Evolutionary conservation across 352 stramenopile species (phyloP).

Genomic region (Globisporangium orthogonon): DNA sequence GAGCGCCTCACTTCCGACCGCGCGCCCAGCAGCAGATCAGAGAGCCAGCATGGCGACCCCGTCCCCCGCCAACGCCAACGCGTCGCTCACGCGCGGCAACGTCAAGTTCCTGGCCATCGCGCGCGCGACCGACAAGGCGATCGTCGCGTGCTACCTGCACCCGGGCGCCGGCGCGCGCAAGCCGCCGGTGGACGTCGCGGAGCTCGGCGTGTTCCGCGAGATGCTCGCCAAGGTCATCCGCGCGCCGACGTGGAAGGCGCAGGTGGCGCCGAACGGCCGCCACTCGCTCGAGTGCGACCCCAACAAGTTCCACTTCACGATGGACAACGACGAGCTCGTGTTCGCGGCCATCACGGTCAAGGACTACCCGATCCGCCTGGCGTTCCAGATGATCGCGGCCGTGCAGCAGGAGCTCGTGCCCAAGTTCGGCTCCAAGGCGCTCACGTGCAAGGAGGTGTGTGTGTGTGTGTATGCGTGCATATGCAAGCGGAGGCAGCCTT

Average conservation of each 20-base stretch:
- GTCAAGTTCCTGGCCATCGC: slow-evolving; percentile 83
- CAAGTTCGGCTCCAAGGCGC: slow-evolving; percentile 66
- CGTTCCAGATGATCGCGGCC: slow-evolving; percentile 75
- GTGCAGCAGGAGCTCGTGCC: slow-evolving; percentile 74
- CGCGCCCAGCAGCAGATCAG: slow-evolving; percentile 1
- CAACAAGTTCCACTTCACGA: slow-evolving; percentile 88
- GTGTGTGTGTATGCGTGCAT: too few relatives aligned
- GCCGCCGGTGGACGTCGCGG: slow-evolving; percentile 41
- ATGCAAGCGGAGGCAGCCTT: too few relatives aligned
- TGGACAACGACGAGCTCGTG: slow-evolving; percentile 86
- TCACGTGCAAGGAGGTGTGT: slow-evolving; percentile 69
- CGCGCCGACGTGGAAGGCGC: slow-evolving; percentile 79
- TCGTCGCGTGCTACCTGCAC: slow-evolving; percentile 78
- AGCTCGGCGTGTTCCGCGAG: slow-evolving; percentile 62
- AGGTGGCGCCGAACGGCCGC: slow-evolving; percentile 79
- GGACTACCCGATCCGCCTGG: slow-evolving; percentile 76
- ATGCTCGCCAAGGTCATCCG: slow-evolving; percentile 82
- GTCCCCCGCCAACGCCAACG: not conserved
- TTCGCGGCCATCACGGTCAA: slow-evolving; percentile 75
- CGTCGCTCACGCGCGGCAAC: slow-evolving; percentile 65
- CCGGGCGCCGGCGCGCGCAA: slow-evolving; percentile 37
- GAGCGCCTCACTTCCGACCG: too few relatives aligned
- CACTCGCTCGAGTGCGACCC: slow-evolving; percentile 84
- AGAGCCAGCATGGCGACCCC: slow-evolving; percentile 10
- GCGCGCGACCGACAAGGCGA: slow-evolving; percentile 72